Evolutionary conservation across 805 yeast species (phyloP).

Genomic region (Metschnikowia reukaufii): DNA sequence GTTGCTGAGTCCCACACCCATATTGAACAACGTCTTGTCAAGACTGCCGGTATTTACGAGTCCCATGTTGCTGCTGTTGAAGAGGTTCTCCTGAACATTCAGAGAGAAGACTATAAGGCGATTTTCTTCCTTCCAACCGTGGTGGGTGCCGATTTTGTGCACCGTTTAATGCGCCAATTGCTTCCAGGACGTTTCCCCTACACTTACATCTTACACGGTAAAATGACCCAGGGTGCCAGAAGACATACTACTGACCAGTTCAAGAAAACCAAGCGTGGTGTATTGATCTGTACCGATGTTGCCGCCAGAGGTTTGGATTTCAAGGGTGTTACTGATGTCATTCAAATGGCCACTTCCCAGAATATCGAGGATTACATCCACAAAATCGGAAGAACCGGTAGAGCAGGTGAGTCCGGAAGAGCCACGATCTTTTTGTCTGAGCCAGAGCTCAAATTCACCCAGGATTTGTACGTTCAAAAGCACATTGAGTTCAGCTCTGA

Average conservation of each 20-base stretch:
- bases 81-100: conserved; percentile 40
- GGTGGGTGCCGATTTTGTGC: conserved; percentile 59
- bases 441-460: conserved; percentile 57
- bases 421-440: conserved; percentile 61
- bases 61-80: conserved; percentile 58
- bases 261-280: conserved; percentile 45
- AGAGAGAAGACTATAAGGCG: conserved; percentile 58
- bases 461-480: conserved; percentile 46
- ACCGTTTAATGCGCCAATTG: conserved; percentile 35
- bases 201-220: conserved; percentile 60
- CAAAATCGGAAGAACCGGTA: conserved; percentile 94
- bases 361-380: conserved; percentile 83
- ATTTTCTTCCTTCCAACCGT: conserved; percentile 83
- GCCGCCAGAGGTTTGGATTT: conserved; percentile 97
- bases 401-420: conserved; percentile 81
- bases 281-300: conserved; percentile 85
- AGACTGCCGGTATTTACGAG: conserved; percentile 55
- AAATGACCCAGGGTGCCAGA: conserved; percentile 67
- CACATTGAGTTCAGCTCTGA: conserved; percentile 55
- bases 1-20: conserved; percentile 77
- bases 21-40: conserved; percentile 65
- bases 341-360: conserved; percentile 77
- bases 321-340: conserved; percentile 80
- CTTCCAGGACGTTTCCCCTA: conserved; percentile 8
- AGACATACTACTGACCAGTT: conserved; percentile 57